Percentiles rank a stretch among this genome's conserved stretches.
phyloP scores from a whole-genome alignment of 257 asterid species.

The Solanum sitiens region DNA sequence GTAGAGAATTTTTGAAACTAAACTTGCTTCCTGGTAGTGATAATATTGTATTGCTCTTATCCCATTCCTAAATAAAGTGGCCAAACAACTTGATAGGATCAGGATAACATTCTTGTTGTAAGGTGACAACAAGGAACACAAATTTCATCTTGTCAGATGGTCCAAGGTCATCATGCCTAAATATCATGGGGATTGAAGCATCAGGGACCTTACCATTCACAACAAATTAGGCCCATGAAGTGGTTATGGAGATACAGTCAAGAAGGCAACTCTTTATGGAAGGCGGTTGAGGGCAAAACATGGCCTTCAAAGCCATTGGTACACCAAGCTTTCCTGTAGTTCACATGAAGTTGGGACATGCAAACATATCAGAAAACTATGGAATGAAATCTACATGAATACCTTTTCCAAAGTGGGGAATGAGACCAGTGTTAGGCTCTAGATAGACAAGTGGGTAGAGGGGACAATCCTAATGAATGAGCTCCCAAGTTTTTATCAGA shows the following conservation, averaged over 20 bases:
- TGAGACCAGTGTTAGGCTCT: not conserved
- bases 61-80: not conserved
- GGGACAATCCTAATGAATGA: not conserved
- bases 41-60: not conserved
- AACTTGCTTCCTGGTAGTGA: not conserved
- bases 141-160: not conserved
- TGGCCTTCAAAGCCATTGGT: not conserved
- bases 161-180: not conserved
- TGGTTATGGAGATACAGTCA: not conserved
- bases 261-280: not conserved
- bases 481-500: not conserved
- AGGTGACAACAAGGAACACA: not conserved
- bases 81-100: not conserved
- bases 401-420: not conserved
- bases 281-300: not conserved
- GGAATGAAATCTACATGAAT: not conserved
- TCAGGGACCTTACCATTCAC: not conserved
- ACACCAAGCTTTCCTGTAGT: not conserved
- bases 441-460: not conserved
- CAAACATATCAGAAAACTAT: not conserved
- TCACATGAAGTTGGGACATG: not conserved
- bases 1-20: not conserved
- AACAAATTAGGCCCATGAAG: not conserved
- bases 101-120: not conserved
- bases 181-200: not conserved